Conservation (phyloP, 2,329 filamentous ascomycete genomes). For the Nemania sp. region DNA sequence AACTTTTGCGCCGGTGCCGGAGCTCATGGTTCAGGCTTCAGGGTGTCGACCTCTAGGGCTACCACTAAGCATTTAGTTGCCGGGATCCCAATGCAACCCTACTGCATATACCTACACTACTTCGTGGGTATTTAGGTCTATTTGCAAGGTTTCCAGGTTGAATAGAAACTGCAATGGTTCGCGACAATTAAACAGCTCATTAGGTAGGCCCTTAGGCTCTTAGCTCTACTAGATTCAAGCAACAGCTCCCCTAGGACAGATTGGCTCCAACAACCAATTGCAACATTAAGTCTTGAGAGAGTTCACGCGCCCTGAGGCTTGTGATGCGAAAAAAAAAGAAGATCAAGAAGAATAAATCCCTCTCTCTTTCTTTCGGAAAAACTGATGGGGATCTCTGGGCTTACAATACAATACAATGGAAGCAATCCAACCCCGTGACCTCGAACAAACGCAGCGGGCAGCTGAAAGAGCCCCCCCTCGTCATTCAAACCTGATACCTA, state of each 20-base stretch:
- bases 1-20: constrained; percentile 16
- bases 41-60: neutral
- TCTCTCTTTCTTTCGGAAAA: neutral
- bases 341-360: too few relatives aligned
- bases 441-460: neutral
- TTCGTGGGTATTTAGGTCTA: too few relatives aligned
- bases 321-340: neutral
- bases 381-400: neutral
- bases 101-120: neutral
- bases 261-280: neutral
- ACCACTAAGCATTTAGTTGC: too few relatives aligned
- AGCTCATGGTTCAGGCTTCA: neutral
- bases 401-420: neutral
- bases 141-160: too few relatives aligned
- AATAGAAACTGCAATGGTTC: too few relatives aligned
- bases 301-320: neutral
- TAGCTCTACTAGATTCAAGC: too few relatives aligned
- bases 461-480: neutral
- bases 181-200: too few relatives aligned
- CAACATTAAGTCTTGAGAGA: neutral
- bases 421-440: too few relatives aligned
- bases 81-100: neutral
- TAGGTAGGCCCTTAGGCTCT: too few relatives aligned
- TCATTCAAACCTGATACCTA: too few relatives aligned
- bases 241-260: neutral